These are phyloP conservation scores for Lepiota brunneoincarnata DNA, from an alignment of 768 basidiomycete species.

Conservation along the genomic window DNA sequence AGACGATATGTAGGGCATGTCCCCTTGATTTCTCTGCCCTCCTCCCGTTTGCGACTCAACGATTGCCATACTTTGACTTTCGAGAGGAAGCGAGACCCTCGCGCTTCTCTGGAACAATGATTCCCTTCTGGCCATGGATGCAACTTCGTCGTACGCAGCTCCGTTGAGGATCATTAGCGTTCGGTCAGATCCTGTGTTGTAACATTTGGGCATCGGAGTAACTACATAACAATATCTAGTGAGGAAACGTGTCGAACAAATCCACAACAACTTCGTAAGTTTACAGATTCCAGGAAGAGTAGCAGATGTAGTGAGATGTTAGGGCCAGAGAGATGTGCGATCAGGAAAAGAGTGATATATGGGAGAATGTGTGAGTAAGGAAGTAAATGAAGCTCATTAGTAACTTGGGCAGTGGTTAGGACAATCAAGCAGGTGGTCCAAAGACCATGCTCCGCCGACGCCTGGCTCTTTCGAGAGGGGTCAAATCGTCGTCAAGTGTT, in stretches of 20 bases:
- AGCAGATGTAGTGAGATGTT: neutral
- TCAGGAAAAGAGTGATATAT: neutral
- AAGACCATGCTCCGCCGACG: slow-evolving; percentile 40
- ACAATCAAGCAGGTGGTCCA: slow-evolving; percentile 24
- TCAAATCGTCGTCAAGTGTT: slow-evolving; percentile 49
- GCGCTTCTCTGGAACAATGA: too few relatives aligned
- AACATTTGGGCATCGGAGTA: slow-evolving; percentile 8
- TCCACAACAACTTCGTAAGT: slow-evolving; percentile 1
- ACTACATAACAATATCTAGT: slow-evolving; percentile 1
- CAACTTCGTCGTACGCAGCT: too few relatives aligned
- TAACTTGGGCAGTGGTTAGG: neutral
- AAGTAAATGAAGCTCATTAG: neutral
- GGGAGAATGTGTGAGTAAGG: neutral
- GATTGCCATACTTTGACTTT: too few relatives aligned
- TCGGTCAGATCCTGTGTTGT: neutral
- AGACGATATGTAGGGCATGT: slow-evolving; percentile 77
- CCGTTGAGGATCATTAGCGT: neutral
- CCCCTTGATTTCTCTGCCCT: neutral
- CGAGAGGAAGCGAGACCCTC: too few relatives aligned
- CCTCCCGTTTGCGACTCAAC: neutral
- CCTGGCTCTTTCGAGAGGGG: slow-evolving; percentile 70
- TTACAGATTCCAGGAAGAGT: neutral
- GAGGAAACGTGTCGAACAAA: neutral
- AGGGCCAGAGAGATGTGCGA: neutral
- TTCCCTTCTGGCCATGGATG: too few relatives aligned